A percentile compares a stretch with the other conserved stretches of the same genome.
Conservation (phyloP, 2,329 filamentous ascomycete species). For the Hymenoscyphus albidus region DNA sequence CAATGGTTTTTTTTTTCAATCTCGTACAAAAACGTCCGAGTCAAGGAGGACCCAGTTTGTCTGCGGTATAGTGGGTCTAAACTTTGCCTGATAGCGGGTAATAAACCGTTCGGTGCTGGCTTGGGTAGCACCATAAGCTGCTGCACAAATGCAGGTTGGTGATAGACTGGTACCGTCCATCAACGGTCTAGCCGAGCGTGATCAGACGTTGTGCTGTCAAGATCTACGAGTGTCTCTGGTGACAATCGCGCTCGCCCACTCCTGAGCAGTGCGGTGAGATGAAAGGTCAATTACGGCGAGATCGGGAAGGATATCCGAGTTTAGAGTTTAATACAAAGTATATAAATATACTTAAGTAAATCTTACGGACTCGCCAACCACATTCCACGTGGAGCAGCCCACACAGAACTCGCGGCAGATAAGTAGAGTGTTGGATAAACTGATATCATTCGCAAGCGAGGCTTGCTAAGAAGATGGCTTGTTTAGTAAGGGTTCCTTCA, state of each 20-base stretch:
- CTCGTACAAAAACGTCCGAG: background rate
- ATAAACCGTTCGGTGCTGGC: background rate
- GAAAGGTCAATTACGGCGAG: background rate
- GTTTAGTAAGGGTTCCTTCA: background rate
- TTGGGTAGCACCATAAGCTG: background rate
- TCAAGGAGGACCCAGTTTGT: background rate
- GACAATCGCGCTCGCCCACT: background rate
- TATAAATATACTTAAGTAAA: background rate
- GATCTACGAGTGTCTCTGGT: background rate
- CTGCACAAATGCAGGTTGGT: background rate
- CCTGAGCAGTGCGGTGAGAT: background rate
- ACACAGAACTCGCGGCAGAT: background rate
- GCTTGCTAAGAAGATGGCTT: background rate
- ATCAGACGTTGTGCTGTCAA: background rate
- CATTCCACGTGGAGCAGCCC: too few relatives aligned
- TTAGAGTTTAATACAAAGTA: background rate
- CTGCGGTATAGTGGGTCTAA: background rate
- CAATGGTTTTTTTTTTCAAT: background rate
- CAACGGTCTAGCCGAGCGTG: background rate
- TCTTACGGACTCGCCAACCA: background rate
- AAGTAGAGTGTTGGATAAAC: background rate
- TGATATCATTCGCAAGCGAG: background rate
- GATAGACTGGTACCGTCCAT: background rate
- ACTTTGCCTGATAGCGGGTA: slow-evolving; percentile 3
- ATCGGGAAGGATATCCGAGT: background rate